These are phyloP conservation scores for Mycena capillaripes DNA, from an alignment of 768 basidiomycete genomes.

Conservation along the genomic window DNA sequence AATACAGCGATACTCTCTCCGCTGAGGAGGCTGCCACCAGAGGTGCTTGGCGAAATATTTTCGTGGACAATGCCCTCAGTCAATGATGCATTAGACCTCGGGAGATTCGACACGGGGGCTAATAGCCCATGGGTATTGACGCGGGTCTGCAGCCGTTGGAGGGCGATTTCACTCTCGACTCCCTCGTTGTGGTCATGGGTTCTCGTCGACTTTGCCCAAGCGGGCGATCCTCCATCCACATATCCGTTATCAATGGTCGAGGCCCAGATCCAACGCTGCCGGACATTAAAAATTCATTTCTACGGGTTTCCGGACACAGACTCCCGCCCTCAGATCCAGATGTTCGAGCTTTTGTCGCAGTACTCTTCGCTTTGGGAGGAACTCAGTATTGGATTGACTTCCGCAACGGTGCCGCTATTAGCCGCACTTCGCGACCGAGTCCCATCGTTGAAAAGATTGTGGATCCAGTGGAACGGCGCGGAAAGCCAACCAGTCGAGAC, in stretches of 20 bases:
- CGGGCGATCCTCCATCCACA: neutral
- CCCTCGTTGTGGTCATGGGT: conserved; percentile 9
- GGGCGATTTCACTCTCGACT: neutral
- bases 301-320: neutral
- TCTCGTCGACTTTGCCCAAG: neutral
- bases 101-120: neutral
- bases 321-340: neutral
- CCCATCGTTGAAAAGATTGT: neutral
- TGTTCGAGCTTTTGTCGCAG: neutral
- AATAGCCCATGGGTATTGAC: conserved; percentile 13
- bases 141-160: conserved; percentile 4
- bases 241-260: neutral
- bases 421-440: neutral
- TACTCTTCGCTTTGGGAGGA: neutral
- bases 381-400: neutral
- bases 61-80: neutral
- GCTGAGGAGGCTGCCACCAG: neutral
- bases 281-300: neutral
- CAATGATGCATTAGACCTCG: neutral
- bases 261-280: neutral
- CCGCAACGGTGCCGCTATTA: neutral
- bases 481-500: too few relatives aligned
- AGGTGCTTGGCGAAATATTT: conserved; percentile 8
- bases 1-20: neutral
- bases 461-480: neutral